A percentile compares a stretch with the other conserved stretches of the same genome.
Conservation (phyloP, 257 asterid species). For the Ajuga chamaepitys region DNA sequence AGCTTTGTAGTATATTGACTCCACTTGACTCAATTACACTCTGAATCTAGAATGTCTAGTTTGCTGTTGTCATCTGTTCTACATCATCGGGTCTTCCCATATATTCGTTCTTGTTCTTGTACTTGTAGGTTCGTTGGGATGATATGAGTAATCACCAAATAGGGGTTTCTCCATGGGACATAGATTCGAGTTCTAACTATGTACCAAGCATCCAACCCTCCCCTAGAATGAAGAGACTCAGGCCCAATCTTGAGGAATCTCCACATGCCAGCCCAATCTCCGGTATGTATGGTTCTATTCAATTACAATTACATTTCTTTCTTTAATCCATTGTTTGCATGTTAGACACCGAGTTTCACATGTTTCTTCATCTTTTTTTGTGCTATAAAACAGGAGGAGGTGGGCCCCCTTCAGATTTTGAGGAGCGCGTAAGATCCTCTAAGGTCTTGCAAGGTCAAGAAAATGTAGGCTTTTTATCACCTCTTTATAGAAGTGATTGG, state of each 20-base stretch:
- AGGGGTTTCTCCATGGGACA: constrained; percentile 80
- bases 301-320: background rate
- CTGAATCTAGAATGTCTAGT: too few relatives aligned
- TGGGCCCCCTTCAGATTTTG: constrained; percentile 52
- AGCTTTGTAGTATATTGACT: too few relatives aligned
- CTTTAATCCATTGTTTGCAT: background rate
- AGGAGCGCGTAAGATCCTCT: constrained; percentile 67
- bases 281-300: constrained; percentile 26
- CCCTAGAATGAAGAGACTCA: constrained; percentile 59
- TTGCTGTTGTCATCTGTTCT: background rate
- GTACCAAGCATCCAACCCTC: constrained; percentile 52
- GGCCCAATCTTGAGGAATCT: constrained; percentile 40
- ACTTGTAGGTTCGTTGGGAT: constrained; percentile 71
- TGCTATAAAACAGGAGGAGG: constrained; percentile 32
- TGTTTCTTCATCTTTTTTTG: background rate
- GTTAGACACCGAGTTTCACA: background rate
- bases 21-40: too few relatives aligned
- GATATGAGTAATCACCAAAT: constrained; percentile 47
- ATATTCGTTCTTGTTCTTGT: background rate
- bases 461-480: constrained; percentile 49
- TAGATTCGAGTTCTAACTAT: constrained; percentile 51
- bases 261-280: constrained; percentile 37
- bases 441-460: constrained; percentile 99
- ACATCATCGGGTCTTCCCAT: background rate
- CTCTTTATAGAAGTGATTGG: constrained; percentile 22